Conservation (phyloP, 805 yeast species). For the Ogataea kodamae region DNA sequence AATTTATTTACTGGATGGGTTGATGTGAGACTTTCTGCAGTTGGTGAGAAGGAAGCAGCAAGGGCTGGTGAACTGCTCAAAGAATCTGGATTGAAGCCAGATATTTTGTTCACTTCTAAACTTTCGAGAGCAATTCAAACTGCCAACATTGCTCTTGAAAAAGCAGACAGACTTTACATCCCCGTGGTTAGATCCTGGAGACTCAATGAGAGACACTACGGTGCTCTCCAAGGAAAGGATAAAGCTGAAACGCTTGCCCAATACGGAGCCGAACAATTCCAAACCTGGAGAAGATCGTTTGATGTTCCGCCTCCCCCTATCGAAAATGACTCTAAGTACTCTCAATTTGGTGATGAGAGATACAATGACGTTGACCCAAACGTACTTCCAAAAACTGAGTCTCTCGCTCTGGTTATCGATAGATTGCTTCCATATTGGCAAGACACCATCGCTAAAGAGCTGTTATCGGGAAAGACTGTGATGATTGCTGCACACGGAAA, state of each 20-base stretch:
- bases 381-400: slow-evolving; percentile 90
- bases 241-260: slow-evolving; percentile 87
- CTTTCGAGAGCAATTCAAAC: slow-evolving; percentile 95
- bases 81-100: slow-evolving; percentile 83
- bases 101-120: slow-evolving; percentile 84
- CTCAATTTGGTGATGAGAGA: slow-evolving; percentile 84
- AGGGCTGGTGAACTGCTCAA: slow-evolving; percentile 91
- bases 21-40: slow-evolving; percentile 78
- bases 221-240: slow-evolving; percentile 98
- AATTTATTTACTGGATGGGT: slow-evolving; percentile 99
- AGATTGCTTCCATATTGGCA: slow-evolving; percentile 97
- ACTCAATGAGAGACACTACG: slow-evolving; percentile 98
- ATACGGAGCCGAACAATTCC: slow-evolving; percentile 91
- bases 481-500: slow-evolving; percentile 96
- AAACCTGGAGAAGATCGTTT: slow-evolving; percentile 95
- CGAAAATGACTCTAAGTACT: slow-evolving; percentile 70
- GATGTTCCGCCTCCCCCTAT: slow-evolving; percentile 95
- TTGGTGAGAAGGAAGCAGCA: slow-evolving; percentile 86
- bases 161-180: slow-evolving; percentile 85
- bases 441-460: slow-evolving; percentile 81
- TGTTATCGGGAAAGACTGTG: slow-evolving; percentile 84
- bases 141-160: slow-evolving; percentile 87
- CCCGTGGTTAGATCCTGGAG: slow-evolving; percentile 97
- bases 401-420: slow-evolving; percentile 90
- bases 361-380: slow-evolving; percentile 80